A percentile compares a stretch with the other conserved stretches of the same genome.
Evolutionary conservation across 306 rosid genomes (phyloP).

Genomic region (Ziziphus jujuba): DNA sequence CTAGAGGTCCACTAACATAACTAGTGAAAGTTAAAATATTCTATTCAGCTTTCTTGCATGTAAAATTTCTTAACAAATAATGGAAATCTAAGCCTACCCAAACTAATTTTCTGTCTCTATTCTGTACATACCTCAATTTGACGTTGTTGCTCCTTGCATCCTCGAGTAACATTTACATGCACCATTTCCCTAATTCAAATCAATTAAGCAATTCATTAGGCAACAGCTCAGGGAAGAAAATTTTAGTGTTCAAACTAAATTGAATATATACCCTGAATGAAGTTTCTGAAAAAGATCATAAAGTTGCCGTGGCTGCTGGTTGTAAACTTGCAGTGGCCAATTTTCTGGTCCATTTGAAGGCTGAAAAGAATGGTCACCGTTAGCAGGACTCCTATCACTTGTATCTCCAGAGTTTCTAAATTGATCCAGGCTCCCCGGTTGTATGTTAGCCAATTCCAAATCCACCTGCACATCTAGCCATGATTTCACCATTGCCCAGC

Average conservation of each 20-base stretch:
- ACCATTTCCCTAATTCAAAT: slow-evolving; percentile 65
- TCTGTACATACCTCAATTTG: slow-evolving; percentile 76
- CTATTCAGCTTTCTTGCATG: not conserved
- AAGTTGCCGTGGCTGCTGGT: slow-evolving; percentile 89
- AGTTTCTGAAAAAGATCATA: slow-evolving; percentile 88
- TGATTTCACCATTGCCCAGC: slow-evolving; percentile 98
- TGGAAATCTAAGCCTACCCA: too few relatives aligned
- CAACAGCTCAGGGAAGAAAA: slow-evolving; percentile 9
- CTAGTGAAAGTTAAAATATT: too few relatives aligned
- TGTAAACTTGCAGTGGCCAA: slow-evolving; percentile 89
- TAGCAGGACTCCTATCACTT: slow-evolving; percentile 66
- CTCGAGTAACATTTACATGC: slow-evolving; percentile 73
- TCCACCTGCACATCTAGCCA: slow-evolving; percentile 93
- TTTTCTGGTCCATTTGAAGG: slow-evolving; percentile 61
- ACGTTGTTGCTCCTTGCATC: slow-evolving; percentile 94
- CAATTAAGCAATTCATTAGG: slow-evolving; percentile 15
- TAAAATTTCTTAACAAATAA: too few relatives aligned
- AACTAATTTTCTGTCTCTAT: not conserved
- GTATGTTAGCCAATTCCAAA: slow-evolving; percentile 66
- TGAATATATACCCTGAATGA: slow-evolving; percentile 70
- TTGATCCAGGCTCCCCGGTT: slow-evolving; percentile 64
- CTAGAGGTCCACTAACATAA: too few relatives aligned
- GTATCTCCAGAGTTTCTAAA: slow-evolving; percentile 53
- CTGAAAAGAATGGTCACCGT: slow-evolving; percentile 47
- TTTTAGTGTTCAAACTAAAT: slow-evolving; percentile 16